phyloP scores from a whole-genome alignment of 306 rosid species.

The Acmispon strigosus region DNA sequence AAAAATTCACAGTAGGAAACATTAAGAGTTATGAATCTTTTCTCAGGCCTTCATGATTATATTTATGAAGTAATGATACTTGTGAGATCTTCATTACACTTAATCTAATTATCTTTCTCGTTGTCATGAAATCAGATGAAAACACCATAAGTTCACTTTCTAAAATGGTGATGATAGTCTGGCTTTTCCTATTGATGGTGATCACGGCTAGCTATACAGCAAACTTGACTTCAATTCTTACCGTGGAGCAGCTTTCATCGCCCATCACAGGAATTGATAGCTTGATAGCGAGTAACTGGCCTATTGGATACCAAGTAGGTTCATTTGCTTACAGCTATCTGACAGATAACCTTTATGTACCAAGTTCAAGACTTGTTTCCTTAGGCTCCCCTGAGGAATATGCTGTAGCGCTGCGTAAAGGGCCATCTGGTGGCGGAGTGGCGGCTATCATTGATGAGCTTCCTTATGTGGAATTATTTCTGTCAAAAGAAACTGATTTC shows the following conservation, averaged over 20 bases:
- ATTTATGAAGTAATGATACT: background rate
- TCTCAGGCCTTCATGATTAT: slow-evolving; percentile 5
- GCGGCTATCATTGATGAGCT: slow-evolving; percentile 91
- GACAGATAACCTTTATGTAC: slow-evolving; percentile 57
- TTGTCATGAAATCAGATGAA: slow-evolving; percentile 68
- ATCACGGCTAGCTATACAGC: slow-evolving; percentile 94
- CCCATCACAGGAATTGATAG: slow-evolving; percentile 86
- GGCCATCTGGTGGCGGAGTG: slow-evolving; percentile 82
- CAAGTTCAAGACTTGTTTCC: slow-evolving; percentile 57
- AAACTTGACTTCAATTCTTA: slow-evolving; percentile 88
- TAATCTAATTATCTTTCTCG: slow-evolving; percentile 13
- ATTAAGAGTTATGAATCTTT: background rate
- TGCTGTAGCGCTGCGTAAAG: slow-evolving; percentile 59
- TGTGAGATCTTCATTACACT: slow-evolving; percentile 7
- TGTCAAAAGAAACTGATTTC: slow-evolving; percentile 60
- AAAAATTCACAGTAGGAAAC: background rate
- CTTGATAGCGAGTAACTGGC: slow-evolving; percentile 66
- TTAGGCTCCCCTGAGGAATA: slow-evolving; percentile 84
- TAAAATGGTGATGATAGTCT: slow-evolving; percentile 89
- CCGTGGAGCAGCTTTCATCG: slow-evolving; percentile 84
- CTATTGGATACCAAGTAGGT: slow-evolving; percentile 92
- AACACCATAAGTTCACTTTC: slow-evolving; percentile 63
- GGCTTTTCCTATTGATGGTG: slow-evolving; percentile 96
- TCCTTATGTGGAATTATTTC: slow-evolving; percentile 71
- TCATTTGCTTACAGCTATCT: slow-evolving; percentile 83